A percentile compares a stretch with the other conserved stretches of the same genome.
Conservation (phyloP, 495 filamentous ascomycete species). For the Penicillium roqueforti region DNA sequence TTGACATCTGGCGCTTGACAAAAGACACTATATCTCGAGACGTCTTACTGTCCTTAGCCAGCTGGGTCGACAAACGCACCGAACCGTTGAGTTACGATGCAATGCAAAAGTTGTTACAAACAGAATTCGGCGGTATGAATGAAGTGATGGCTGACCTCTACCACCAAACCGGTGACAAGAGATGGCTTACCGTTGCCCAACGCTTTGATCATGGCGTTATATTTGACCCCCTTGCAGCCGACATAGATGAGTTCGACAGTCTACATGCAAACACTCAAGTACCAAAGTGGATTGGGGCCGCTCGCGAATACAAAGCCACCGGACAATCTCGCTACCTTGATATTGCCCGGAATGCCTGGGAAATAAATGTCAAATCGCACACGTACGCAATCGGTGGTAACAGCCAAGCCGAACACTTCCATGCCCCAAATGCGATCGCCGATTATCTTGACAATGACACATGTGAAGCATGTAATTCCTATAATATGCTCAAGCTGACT, state of each 20-base stretch:
- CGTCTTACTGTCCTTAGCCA: background rate
- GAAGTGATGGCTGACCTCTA: background rate
- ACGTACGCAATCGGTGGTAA: conserved; percentile 2
- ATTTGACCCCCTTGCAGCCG: background rate
- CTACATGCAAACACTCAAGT: conserved; percentile 1
- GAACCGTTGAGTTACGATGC: background rate
- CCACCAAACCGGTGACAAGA: background rate
- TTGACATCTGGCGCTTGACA: conserved; percentile 2
- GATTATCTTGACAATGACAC: background rate
- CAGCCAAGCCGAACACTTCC: conserved; percentile 3
- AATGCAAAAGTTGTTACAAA: background rate
- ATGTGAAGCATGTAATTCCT: conserved; percentile 3
- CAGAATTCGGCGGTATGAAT: conserved; percentile 1
- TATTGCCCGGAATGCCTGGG: conserved; percentile 1
- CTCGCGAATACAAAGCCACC: background rate
- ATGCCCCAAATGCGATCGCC: background rate
- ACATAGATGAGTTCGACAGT: background rate
- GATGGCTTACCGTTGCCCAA: background rate
- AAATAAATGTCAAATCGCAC: background rate
- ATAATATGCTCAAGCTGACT: conserved; percentile 2
- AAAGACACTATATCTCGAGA: background rate
- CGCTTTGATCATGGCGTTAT: background rate
- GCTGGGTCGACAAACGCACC: conserved; percentile 1
- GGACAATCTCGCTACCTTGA: background rate
- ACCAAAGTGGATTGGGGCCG: conserved; percentile 1